A percentile compares a stretch with the other conserved stretches of the same genome.
Conservation (phyloP, 176 grass and related monocot genomes). For the Eragrostis nindensis region DNA sequence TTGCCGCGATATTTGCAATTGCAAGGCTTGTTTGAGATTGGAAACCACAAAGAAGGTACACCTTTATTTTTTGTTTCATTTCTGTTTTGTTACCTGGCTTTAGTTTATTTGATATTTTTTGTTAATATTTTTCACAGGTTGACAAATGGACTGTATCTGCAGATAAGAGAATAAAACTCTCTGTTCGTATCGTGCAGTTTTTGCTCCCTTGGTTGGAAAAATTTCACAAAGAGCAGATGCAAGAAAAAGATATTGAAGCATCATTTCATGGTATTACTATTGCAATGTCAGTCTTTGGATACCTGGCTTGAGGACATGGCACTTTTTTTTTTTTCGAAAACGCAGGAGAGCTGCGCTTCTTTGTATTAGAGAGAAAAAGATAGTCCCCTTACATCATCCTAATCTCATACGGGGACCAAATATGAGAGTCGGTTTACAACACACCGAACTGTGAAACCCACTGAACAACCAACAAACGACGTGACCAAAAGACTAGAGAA, state of each 20-base stretch:
- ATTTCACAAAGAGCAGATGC: slow-evolving; percentile 55
- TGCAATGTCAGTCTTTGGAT: not conserved
- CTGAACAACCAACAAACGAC: too few relatives aligned
- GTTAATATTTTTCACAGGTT: slow-evolving; percentile 24
- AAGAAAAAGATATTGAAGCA: slow-evolving; percentile 72
- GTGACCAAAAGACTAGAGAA: too few relatives aligned
- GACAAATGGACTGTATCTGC: not conserved
- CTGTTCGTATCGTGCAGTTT: slow-evolving; percentile 20
- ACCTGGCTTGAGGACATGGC: not conserved
- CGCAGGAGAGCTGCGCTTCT: too few relatives aligned
- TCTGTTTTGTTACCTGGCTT: not conserved
- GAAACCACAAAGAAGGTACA: not conserved
- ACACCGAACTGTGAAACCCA: too few relatives aligned
- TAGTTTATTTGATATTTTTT: not conserved
- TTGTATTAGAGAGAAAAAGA: too few relatives aligned
- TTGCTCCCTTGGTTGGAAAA: slow-evolving; percentile 76
- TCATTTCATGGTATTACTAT: slow-evolving; percentile 59
- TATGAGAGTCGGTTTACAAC: too few relatives aligned
- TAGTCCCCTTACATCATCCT: too few relatives aligned
- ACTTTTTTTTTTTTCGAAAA: too few relatives aligned
- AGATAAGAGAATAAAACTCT: slow-evolving; percentile 42
- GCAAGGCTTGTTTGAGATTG: slow-evolving; percentile 51
- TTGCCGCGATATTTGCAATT: slow-evolving; percentile 62
- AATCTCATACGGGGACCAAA: too few relatives aligned
- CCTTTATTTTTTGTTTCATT: not conserved